Base-by-base conservation (phyloP, 345 rosid genomes). In the Lepidium africanum region DNA sequence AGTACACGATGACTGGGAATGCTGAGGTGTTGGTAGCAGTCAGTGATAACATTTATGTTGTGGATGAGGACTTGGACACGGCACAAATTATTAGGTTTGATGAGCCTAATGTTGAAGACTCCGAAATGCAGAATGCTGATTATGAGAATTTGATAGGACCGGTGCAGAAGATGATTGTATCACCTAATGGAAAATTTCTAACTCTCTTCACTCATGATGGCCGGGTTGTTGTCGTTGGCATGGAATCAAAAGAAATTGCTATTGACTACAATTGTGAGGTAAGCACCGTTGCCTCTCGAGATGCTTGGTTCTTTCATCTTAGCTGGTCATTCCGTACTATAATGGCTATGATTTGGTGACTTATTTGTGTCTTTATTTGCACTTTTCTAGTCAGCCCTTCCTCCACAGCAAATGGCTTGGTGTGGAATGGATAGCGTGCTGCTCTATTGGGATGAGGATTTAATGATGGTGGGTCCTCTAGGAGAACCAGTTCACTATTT, bases 381-480 rank as follows among this genome's bases (percentile, higher is more conserved):
- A 19, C 49, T 56, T 78, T 38, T 59, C 50, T 85, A 94, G 97
- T 87, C 97, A 70, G 87, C 91, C 7, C 95, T 94, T 74, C 96
- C 99, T 66, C 99, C 99, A 0, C 86, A 84, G 81, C 99, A 94
- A 81, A 76, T 94, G 78, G 96, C 93, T 19, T 94, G 99, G 96
- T 94, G 99, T 81, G 99, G 93, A 73, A 80, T 91, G 91, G 99
- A 94, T 58, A 91, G 87, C 27, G 82, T 94, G 59, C 83, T 94
- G 9, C 90, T 91, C 39, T 89, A 89, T 77, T 87, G 96, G 96
- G 97, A 94, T 81, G 96, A 91, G 79, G 79, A 85, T 81, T 80
- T 91, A 49, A 74, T 89, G 85, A 89, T 94, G 97, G 99, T 94
- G 43, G 99, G 96, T 45, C 97, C 99, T 70, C 69, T 72, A 67